Conservation (phyloP, 306 rosid genomes). For the Aeschynomene evenia region DNA sequence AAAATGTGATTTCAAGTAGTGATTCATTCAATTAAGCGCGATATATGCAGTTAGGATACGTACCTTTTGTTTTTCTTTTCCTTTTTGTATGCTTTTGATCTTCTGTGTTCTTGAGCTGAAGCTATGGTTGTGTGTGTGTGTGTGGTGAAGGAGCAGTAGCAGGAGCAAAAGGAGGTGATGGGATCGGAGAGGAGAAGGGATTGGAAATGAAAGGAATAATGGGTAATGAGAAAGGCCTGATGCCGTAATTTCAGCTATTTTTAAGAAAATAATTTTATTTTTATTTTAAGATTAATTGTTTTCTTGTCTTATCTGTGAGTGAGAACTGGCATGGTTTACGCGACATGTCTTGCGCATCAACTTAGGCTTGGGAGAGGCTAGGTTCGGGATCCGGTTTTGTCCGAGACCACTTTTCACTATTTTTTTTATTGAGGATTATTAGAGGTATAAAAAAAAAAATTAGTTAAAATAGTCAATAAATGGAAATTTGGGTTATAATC, state of each 20-base stretch:
- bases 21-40: neutral
- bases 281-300: neutral
- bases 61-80: conserved; percentile 34
- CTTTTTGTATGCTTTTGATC: conserved; percentile 12
- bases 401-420: neutral
- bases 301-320: conserved; percentile 45
- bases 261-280: neutral
- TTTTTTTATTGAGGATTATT: neutral
- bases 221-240: neutral
- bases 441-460: no score
- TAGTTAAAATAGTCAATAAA: no score
- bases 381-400: conserved; percentile 27
- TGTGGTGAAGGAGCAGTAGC: neutral
- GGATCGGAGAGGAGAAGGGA: conserved; percentile 27
- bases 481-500: no score
- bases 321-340: conserved; percentile 27
- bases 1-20: neutral
- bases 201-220: neutral
- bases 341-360: conserved; percentile 24
- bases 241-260: conserved; percentile 29
- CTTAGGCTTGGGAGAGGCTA: neutral
- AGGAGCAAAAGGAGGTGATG: neutral
- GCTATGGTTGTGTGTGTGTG: neutral
- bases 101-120: conserved; percentile 3
- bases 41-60: conserved; percentile 4